Evolutionary conservation across 805 yeast species (phyloP).

Genomic region (Ogataea allantospora): DNA sequence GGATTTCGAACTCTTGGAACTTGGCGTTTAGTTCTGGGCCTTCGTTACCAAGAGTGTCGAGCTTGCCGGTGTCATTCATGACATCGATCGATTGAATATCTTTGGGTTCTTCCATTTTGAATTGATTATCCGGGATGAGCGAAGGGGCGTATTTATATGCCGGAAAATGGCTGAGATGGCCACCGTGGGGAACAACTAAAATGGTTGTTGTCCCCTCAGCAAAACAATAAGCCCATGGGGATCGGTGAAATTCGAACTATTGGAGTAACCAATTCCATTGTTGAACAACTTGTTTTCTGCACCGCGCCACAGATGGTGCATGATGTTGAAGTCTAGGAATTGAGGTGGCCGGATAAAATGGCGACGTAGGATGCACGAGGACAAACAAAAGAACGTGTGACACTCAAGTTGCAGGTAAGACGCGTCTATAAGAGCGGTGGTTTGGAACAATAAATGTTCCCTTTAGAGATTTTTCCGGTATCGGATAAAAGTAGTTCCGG

Average conservation of each 20-base stretch:
- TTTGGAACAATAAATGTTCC: too few relatives aligned
- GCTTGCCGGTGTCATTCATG: slow-evolving; percentile 27
- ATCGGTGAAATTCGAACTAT: background rate
- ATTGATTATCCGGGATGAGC: background rate
- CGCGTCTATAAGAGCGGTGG: too few relatives aligned
- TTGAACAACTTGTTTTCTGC: background rate
- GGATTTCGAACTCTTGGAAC: slow-evolving; percentile 34
- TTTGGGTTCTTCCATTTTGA: slow-evolving; percentile 4
- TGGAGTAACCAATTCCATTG: background rate
- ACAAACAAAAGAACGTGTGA: too few relatives aligned
- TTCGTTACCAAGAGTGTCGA: slow-evolving; percentile 29
- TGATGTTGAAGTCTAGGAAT: too few relatives aligned
- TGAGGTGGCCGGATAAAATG: slow-evolving; percentile 1
- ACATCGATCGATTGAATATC: slow-evolving; percentile 20
- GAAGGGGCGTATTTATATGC: too few relatives aligned
- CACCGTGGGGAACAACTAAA: background rate
- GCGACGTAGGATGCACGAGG: background rate
- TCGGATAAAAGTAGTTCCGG: too few relatives aligned
- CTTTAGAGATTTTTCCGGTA: slow-evolving; percentile 1
- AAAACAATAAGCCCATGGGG: slow-evolving; percentile 1
- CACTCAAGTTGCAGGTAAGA: too few relatives aligned
- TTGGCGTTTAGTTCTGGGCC: slow-evolving; percentile 37
- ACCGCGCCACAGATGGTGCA: too few relatives aligned
- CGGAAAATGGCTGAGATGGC: background rate
- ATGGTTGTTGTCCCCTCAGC: background rate